Evolutionary conservation across 768 basidiomycete genomes (phyloP).

Genomic region (Lactarius sp.): DNA sequence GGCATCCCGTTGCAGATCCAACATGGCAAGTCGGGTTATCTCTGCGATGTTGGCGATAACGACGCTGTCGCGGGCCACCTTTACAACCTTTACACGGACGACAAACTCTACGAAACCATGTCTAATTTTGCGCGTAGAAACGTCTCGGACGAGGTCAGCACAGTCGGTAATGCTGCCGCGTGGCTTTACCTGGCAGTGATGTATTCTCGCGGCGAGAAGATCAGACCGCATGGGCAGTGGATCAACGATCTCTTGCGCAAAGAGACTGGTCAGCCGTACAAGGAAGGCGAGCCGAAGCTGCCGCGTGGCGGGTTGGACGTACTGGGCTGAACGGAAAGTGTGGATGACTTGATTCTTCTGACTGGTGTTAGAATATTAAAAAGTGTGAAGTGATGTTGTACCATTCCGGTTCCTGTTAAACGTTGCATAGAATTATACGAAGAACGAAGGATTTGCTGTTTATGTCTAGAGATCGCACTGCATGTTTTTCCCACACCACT

Average conservation of each 20-base stretch:
- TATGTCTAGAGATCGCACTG: background rate
- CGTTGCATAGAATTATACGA: background rate
- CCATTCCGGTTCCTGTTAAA: background rate
- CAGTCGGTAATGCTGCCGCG: constrained; percentile 70
- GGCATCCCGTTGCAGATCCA: constrained; percentile 92
- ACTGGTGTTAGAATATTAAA: constrained; percentile 3
- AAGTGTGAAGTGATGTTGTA: constrained; percentile 2
- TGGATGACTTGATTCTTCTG: background rate
- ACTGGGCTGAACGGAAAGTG: constrained; percentile 5
- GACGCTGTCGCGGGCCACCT: constrained; percentile 69
- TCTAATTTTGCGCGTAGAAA: constrained; percentile 56
- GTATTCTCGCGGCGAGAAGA: constrained; percentile 68
- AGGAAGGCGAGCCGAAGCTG: constrained; percentile 61
- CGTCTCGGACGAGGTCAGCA: constrained; percentile 80
- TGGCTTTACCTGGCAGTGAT: constrained; percentile 74
- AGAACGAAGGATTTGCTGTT: background rate
- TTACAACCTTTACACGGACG: constrained; percentile 72
- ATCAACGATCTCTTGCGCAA: constrained; percentile 74
- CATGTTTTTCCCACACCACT: background rate
- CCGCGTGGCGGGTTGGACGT: constrained; percentile 42
- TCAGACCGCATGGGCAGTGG: constrained; percentile 80
- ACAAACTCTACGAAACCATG: constrained; percentile 45
- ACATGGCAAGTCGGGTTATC: constrained; percentile 83
- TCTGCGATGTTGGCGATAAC: constrained; percentile 75
- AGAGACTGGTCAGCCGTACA: constrained; percentile 70